Percentiles rank a stretch among this genome's conserved stretches.
Conservation (phyloP, 2,329 filamentous ascomycete species). For the Cladophialophora immunda region DNA sequence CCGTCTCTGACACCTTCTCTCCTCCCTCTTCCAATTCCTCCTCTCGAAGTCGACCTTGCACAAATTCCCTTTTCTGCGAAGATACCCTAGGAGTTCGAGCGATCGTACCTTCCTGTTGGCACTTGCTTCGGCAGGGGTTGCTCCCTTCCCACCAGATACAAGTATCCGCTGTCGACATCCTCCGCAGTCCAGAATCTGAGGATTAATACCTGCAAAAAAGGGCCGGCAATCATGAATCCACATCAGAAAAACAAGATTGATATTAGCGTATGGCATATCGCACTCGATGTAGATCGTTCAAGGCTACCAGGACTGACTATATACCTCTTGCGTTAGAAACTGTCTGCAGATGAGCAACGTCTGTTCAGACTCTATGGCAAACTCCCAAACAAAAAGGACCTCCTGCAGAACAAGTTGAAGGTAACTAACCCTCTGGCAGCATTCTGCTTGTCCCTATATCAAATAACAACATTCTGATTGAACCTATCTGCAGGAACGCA, state of each 20-base stretch:
- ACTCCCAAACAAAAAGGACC: constrained; percentile 92
- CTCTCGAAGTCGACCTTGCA: background rate
- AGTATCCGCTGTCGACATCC: background rate
- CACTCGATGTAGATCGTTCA: background rate
- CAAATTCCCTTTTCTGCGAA: background rate
- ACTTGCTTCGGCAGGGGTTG: constrained; percentile 6
- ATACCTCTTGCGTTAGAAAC: constrained; percentile 66
- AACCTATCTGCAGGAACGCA: constrained; percentile 73
- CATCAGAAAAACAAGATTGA: constrained; percentile 99
- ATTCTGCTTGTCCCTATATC: background rate
- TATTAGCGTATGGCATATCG: constrained; percentile 67
- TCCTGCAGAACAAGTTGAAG: constrained; percentile 97
- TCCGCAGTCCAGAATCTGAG: background rate
- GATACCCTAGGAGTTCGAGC: background rate
- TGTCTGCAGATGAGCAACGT: constrained; percentile 93
- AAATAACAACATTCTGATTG: constrained; percentile 3
- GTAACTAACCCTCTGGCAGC: constrained; percentile 49
- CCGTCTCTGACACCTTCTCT: constrained; percentile 1
- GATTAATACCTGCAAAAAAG: constrained; percentile 2
- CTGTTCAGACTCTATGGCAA: constrained; percentile 98
- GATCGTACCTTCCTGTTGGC: background rate
- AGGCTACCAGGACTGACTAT: background rate
- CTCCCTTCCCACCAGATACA: constrained; percentile 11
- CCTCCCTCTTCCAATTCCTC: background rate
- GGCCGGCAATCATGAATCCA: constrained; percentile 76